These are phyloP conservation scores for Eucalyptus tenuipes DNA, from an alignment of 345 rosid species.

Conservation along the genomic window DNA sequence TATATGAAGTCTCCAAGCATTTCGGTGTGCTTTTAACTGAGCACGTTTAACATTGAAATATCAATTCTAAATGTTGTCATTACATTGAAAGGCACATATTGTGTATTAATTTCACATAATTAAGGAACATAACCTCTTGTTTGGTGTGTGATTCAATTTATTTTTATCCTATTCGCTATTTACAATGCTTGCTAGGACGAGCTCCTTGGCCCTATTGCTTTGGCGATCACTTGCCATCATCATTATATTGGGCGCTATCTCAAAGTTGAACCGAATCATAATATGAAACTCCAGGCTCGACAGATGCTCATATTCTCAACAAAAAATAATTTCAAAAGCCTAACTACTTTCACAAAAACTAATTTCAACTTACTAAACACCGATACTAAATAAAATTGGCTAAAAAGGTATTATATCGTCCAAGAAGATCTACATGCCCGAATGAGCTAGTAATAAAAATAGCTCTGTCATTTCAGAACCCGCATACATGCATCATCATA, in stretches of 20 bases:
- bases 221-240: rapidly evolving
- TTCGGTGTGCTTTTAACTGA: too few relatives aligned
- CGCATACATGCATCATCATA: too few relatives aligned
- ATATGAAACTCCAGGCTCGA: too few relatives aligned
- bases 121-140: too few relatives aligned
- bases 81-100: too few relatives aligned
- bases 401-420: not conserved
- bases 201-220: not conserved
- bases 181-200: not conserved
- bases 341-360: not conserved
- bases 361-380: not conserved
- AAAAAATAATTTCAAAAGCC: not conserved
- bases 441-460: not conserved
- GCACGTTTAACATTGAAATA: too few relatives aligned
- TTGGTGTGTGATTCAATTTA: too few relatives aligned
- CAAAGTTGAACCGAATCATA: too few relatives aligned
- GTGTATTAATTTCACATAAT: too few relatives aligned
- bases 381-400: not conserved
- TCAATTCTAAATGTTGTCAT: too few relatives aligned
- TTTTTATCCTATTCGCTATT: not conserved
- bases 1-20: too few relatives aligned
- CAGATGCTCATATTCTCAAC: too few relatives aligned
- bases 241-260: not conserved
- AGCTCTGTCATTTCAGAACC: not conserved
- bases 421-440: not conserved